Percentiles rank a stretch among this genome's conserved stretches.
Conservation (phyloP, 306 rosid species). For the Nissolia schottii region DNA sequence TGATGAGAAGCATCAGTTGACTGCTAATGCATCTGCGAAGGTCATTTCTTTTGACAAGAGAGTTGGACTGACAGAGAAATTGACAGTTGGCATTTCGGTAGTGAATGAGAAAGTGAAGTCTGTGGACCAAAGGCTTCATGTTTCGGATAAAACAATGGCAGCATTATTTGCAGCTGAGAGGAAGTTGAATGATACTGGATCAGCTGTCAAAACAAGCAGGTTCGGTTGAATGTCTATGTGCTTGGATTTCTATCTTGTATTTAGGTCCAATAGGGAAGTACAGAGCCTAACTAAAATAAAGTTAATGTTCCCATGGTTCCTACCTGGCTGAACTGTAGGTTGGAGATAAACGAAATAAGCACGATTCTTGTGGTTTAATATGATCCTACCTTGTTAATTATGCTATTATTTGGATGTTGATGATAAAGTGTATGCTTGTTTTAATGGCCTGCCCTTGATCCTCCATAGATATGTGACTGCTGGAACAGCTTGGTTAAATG, state of each 20-base stretch:
- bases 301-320: background rate
- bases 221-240: slow-evolving; percentile 24
- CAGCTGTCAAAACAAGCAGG: slow-evolving; percentile 97
- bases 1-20: slow-evolving; percentile 85
- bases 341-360: slow-evolving; percentile 2
- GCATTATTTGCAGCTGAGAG: slow-evolving; percentile 88
- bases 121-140: slow-evolving; percentile 85
- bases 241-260: background rate
- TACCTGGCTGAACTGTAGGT: background rate
- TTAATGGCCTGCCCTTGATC: slow-evolving; percentile 6
- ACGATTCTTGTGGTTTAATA: background rate
- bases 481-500: slow-evolving; percentile 85
- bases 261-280: background rate
- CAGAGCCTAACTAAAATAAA: background rate
- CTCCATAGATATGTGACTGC: slow-evolving; percentile 73
- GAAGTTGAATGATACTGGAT: slow-evolving; percentile 81
- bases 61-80: slow-evolving; percentile 77
- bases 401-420: background rate
- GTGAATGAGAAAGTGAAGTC: slow-evolving; percentile 90
- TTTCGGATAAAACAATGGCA: slow-evolving; percentile 92
- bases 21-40: slow-evolving; percentile 84
- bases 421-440: slow-evolving; percentile 7
- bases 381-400: background rate
- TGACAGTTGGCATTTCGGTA: slow-evolving; percentile 70
- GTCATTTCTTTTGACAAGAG: slow-evolving; percentile 76